Evolutionary conservation across 2,329 filamentous ascomycete genomes (phyloP).

Genomic region (Epichloe hybrida): DNA sequence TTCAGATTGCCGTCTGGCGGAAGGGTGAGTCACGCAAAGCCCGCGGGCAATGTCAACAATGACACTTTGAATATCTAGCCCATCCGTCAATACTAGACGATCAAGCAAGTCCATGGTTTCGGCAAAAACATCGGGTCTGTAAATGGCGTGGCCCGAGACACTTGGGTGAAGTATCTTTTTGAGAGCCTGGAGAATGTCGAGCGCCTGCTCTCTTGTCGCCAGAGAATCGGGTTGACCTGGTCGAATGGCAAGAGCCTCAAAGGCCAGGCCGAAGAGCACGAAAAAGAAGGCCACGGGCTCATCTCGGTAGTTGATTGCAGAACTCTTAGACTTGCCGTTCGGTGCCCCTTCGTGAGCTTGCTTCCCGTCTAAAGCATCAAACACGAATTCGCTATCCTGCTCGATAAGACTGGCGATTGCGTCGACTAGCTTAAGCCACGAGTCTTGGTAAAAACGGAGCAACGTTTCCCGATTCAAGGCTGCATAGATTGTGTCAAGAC

Average conservation of each 20-base stretch:
- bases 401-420: constrained; percentile 95
- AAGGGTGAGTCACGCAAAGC: constrained; percentile 81
- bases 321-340: constrained; percentile 44
- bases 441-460: constrained; percentile 90
- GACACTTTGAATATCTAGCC: constrained; percentile 73
- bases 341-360: constrained; percentile 34
- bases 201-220: constrained; percentile 61
- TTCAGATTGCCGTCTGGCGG: constrained; percentile 44
- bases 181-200: constrained; percentile 80
- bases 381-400: constrained; percentile 94
- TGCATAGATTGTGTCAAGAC: constrained; percentile 86
- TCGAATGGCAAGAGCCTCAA: constrained; percentile 83
- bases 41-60: constrained; percentile 91
- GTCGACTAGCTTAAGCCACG: constrained; percentile 92
- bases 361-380: constrained; percentile 89
- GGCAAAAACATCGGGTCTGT: constrained; percentile 87
- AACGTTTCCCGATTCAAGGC: constrained; percentile 89
- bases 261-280: constrained; percentile 89
- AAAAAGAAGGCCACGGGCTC: constrained; percentile 99
- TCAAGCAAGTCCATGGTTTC: constrained; percentile 96
- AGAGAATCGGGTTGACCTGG: constrained; percentile 39
- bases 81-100: constrained; percentile 81
- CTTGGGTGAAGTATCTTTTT: constrained; percentile 92
- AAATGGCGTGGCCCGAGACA: constrained; percentile 92
- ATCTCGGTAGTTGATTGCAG: constrained; percentile 93